phyloP scores from a whole-genome alignment of 805 yeast species.

The Dipodascus albidus region DNA sequence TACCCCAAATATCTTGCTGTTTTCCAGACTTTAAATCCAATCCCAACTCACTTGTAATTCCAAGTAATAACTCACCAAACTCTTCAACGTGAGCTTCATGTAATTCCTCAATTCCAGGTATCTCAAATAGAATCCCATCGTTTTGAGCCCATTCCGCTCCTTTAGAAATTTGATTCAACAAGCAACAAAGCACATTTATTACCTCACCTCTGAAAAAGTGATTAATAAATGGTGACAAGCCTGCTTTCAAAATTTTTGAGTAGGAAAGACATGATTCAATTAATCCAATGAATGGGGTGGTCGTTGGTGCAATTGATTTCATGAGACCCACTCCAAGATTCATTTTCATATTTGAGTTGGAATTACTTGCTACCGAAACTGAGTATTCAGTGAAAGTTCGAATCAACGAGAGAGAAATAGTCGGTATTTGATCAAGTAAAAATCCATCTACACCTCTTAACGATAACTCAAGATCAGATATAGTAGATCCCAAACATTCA shows the following conservation, averaged over 20 bases:
- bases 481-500: conserved; percentile 36
- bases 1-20: conserved; percentile 11
- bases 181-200: not conserved
- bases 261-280: not conserved
- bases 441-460: conserved; percentile 43
- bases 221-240: not conserved
- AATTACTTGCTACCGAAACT: not conserved
- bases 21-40: conserved; percentile 8
- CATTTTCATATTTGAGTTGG: not conserved
- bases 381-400: conserved; percentile 35
- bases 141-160: conserved; percentile 9
- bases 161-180: not conserved
- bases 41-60: conserved; percentile 5
- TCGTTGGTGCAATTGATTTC: not conserved
- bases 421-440: conserved; percentile 46
- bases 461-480: conserved; percentile 55
- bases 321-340: not conserved
- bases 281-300: not conserved
- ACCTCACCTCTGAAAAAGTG: not conserved
- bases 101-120: conserved; percentile 20
- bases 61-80: conserved; percentile 6
- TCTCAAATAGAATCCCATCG: conserved; percentile 16
- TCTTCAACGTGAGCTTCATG: conserved; percentile 10
- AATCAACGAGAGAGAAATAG: conserved; percentile 48
- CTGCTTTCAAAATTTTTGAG: not conserved